phyloP scores from a whole-genome alignment of 163 green algal species.

The Picocystis sp. region DNA sequence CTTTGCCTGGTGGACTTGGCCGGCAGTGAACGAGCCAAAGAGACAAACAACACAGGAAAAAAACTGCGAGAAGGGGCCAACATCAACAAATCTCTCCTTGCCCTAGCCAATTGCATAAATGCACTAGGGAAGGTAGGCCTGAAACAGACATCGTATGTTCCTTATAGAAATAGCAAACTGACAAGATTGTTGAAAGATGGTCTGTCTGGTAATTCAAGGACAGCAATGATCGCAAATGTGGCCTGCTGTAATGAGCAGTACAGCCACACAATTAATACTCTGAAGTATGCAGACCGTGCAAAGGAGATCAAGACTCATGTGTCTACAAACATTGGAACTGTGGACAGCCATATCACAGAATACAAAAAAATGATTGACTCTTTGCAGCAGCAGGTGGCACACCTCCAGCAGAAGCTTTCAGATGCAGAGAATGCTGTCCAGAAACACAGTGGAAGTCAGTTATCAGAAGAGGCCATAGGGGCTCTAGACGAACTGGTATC shows the following conservation, averaged over 20 bases:
- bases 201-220: constrained; percentile 62
- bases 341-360: constrained; percentile 56
- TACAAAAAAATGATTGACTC: constrained; percentile 66
- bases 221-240: constrained; percentile 66
- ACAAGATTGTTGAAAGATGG: constrained; percentile 46
- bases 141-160: constrained; percentile 33
- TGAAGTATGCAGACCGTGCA: constrained; percentile 48
- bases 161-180: constrained; percentile 65
- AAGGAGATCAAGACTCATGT: constrained; percentile 87
- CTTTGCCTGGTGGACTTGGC: constrained; percentile 69
- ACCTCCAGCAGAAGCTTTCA: constrained; percentile 25
- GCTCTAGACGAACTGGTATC: too few species aligned
- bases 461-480: too few species aligned
- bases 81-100: constrained; percentile 65
- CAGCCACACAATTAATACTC: constrained; percentile 25
- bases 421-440: too few species aligned
- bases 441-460: too few species aligned
- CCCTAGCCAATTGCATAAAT: constrained; percentile 83
- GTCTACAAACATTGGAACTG: constrained; percentile 46
- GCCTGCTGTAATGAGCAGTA: constrained; percentile 11
- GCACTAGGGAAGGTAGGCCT: constrained; percentile 51
- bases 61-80: constrained; percentile 70
- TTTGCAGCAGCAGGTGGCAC: constrained; percentile 33
- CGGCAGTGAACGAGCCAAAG: constrained; percentile 44
- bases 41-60: constrained; percentile 66